Base-by-base conservation (phyloP, 768 basidiomycete species). In the Amanita subjunquillea region DNA sequence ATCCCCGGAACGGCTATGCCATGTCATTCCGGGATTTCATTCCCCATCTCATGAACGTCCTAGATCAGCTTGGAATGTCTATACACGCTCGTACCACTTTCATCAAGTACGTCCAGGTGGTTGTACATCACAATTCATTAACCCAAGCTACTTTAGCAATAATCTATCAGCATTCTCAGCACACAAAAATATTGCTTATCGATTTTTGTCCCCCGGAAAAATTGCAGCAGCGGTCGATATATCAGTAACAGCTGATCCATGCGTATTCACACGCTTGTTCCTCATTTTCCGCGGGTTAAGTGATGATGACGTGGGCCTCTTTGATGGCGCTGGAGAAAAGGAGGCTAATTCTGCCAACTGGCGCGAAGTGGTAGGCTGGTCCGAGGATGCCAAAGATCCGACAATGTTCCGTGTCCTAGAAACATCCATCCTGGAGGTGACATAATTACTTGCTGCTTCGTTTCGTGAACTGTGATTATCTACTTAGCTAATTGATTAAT, bases 221-320 rank as follows among this genome's bases (percentile, higher is more conserved):
- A 86, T 92, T 41, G 86, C 88, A 5, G 81, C 87, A 2, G 90
- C 90, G n/a, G 79, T 92, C 53, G 90, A 92, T 62, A 87, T 92
- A 56, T 82, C 84, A 1, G 82, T 92, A n/a, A 85, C 87, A 0
- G 74, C 78, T 9, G 86, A 90, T 48, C 82, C 85, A 22, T 90
- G 87, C 61, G 72, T 85, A 54, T 91, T 89, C 64, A 91, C 86
- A 6, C 82, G 90, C 29, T 69, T 92, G 22, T 92, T 92, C 72
- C 76, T 92, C 54, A 89, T 92, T 66, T 91, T 84, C 69, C 82
- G 90, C 23, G 90, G 90, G 0, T 67, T 92, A 30, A 77, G 75
- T 17, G 89, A 91, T 56, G 90, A 91, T 52, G 90, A 92, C 56
- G 69, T 87, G 53, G 78, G 78, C 17, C 63, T 80, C 38, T 91